Base-by-base conservation (phyloP, 1,284 basidiomycete genomes). In the Retiboletus flavoniger region DNA sequence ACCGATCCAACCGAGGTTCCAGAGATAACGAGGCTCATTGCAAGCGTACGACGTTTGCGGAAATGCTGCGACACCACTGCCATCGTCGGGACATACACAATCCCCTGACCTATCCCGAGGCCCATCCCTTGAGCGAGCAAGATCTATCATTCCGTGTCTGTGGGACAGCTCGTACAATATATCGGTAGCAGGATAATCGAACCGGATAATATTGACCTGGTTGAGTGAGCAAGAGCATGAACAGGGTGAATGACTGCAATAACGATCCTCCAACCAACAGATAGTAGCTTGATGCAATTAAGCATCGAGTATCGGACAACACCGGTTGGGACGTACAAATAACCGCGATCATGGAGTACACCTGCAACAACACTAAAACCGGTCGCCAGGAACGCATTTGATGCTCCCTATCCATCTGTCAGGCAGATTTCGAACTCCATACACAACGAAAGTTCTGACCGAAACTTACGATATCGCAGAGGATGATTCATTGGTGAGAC, bases 1-100 rank as follows among this genome's bases (percentile, higher is more conserved):
- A 24, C 24, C 10, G 70, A 53, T 28, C 74, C 73, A 8, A 73
- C 52, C 1, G 72, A 63, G 2, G 72, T 65, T 13, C 74, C 74
- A 16, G 60, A 55, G 3, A 68, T 54, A n/a, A 63, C 63, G 29
- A 75, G 59, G 13, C 65, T 63, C 67, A 72, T 66, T 7, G 65
- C 72, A 10, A 74, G 61, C 11, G 71, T 66, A 16, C 72, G 65
- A 24, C 24, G 24, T 24, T 24, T 3, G 24, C 24, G 24, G 24
- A 24, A 24, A 24, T 24, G 6, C 4, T 74, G 73, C 7, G 69
- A 72, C 13, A 66, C 42, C 3, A 74, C 53, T 29, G 67, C 64
- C 9, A 73, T 43, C 14, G 54, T 58, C 0, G 72, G 71, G 29
- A 74, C 43, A 38, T 67, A 71, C 21, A 65, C 7, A 24, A 24